These are phyloP conservation scores for Boletales sp. DNA, from an alignment of 768 basidiomycete species.

Conservation along the genomic window DNA sequence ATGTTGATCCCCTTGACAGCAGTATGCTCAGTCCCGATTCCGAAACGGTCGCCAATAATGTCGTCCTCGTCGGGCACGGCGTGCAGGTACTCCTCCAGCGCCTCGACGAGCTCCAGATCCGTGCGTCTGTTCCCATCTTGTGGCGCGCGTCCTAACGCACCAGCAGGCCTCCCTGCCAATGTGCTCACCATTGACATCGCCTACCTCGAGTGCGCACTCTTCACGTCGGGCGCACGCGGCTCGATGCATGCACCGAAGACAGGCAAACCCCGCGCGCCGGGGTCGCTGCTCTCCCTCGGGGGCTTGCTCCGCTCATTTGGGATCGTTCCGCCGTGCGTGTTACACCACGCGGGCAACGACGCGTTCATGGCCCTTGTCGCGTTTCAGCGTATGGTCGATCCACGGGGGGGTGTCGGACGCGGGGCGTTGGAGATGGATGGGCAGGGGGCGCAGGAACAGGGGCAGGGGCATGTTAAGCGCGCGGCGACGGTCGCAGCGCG, in stretches of 20 bases:
- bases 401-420: conserved; percentile 23
- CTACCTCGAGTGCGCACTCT: conserved; percentile 60
- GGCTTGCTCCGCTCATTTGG: conserved; percentile 60
- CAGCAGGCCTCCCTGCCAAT: conserved; percentile 69
- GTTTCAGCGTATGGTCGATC: conserved; percentile 67
- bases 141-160: no score
- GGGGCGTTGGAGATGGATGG: conserved; percentile 5
- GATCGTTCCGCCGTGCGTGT: conserved; percentile 32
- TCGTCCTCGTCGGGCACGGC: conserved; percentile 70
- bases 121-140: conserved; percentile 45
- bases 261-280: conserved; percentile 47
- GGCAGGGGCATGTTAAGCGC: conserved; percentile 2
- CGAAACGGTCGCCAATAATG: conserved; percentile 62
- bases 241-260: conserved; percentile 60
- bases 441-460: background rate
- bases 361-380: conserved; percentile 66
- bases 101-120: conserved; percentile 78
- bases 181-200: conserved; percentile 65
- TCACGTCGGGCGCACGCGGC: conserved; percentile 52
- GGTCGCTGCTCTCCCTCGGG: conserved; percentile 59
- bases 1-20: conserved; percentile 34
- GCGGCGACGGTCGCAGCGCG: conserved; percentile 17
- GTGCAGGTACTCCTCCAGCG: conserved; percentile 52
- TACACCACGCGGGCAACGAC: conserved; percentile 81
- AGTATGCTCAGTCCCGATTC: conserved; percentile 75